Evolutionary conservation across 192 early-diverging fungal species (phyloP), one percentile per base, ranked within the genome.

Genomic region (Podila epicladia): DNA sequence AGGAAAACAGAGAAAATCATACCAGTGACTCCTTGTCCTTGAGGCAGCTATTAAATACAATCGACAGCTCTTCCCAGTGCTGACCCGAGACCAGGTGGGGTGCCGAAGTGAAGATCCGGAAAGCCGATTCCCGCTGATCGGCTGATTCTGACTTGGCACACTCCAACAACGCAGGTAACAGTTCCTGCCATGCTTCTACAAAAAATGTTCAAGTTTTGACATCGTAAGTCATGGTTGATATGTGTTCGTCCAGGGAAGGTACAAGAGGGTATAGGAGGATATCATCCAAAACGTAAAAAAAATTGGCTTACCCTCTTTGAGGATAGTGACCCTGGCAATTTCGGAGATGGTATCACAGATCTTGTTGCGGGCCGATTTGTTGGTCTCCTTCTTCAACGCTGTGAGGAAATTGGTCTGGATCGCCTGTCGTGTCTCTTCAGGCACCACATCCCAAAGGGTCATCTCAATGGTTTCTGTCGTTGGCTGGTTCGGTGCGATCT

Each of bases 301-400:
- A 17, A 2, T 5, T n/a, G 7, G 62, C 60, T 35, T 71, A 64
- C 69, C 28, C 62, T 80, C 66, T 73, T 78, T 75, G 72, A 82
- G 49, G 58, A 41, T 31, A 79, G 51, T 57, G 77, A 66, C 71
- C 84, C 89, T 90, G 65, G 92, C 89, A 26, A 99, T 85, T 70
- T 99, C 96, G 7, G 97, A 83, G 69, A 98, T 92, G 11, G 96
- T 94, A 83, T 99, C 97, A 72, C 93, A 95, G 48, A 98, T 86
- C 86, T 98, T 98, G 75, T 96, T 92, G 29, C 96, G 90, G 22
- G 94, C 91, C 3, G 84, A 82, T 62, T 82, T 72, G 50, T 90
- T 89, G 11, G 82, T 82, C 76, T 99, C 97, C 26, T 87, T 84
- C 20, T 86, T 79, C 50, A 99, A 84, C 5, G 95, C 87, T 15